phyloP scores from a whole-genome alignment of 495 filamentous ascomycete genomes.

The Penicillium flavigenum region DNA sequence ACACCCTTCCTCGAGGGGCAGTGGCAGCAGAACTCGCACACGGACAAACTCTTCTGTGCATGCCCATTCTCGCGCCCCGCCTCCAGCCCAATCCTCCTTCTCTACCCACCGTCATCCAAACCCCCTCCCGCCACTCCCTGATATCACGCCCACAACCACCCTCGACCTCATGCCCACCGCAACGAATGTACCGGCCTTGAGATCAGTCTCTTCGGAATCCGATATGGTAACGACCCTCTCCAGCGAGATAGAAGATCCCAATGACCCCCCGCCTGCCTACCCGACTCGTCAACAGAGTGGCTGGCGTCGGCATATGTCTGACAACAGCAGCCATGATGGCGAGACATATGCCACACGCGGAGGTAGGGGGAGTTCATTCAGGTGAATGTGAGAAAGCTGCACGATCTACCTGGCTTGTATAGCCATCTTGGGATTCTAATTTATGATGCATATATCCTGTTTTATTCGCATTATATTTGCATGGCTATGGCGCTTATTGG shows the following conservation, averaged over 20 bases:
- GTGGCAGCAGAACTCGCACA: conserved; percentile 16
- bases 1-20: conserved; percentile 1
- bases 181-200: conserved; percentile 13
- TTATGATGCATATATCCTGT: conserved; percentile 4
- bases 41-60: conserved; percentile 25
- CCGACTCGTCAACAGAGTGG: conserved; percentile 29
- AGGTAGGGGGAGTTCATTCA: conserved; percentile 21
- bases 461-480: conserved; percentile 1
- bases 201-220: conserved; percentile 22
- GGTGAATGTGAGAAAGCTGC: conserved; percentile 11
- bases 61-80: conserved; percentile 20
- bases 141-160: conserved; percentile 17
- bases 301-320: conserved; percentile 36
- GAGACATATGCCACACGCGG: conserved; percentile 12
- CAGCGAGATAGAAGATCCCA: conserved; percentile 12
- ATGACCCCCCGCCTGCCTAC: conserved; percentile 16
- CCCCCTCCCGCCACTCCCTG: conserved; percentile 32
- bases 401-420: conserved; percentile 1
- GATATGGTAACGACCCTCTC: conserved; percentile 26
- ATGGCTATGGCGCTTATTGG: conserved; percentile 3
- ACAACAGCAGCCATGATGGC: conserved; percentile 23
- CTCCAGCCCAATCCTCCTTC: conserved; percentile 29
- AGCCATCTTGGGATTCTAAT: not conserved
- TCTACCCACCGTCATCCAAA: conserved; percentile 32
- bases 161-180: conserved; percentile 2